Evolutionary conservation across 192 early-diverging fungal genomes (phyloP), one percentile per base, ranked within the genome.

Genomic region (Linderina pennispora): DNA sequence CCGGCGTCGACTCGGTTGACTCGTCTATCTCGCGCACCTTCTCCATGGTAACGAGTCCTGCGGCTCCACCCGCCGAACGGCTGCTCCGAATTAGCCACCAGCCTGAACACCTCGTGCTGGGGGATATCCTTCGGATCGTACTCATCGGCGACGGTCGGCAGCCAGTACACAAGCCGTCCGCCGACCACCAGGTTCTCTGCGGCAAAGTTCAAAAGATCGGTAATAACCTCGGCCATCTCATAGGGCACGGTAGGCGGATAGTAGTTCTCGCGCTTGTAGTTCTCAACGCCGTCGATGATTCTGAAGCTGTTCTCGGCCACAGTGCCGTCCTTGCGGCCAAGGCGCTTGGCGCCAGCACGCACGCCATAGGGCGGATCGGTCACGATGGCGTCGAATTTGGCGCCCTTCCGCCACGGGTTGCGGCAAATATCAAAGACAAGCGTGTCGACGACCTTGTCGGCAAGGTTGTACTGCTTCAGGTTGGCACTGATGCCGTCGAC

Each of bases 361-460:
- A 99, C 96, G 51, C 96, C 94, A 61, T 99, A 95, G 23, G 94
- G 94, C 17, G 94, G 69, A 73, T 94, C 96, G 0, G 89, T 93
- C 2, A 97, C 86, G 25, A 97, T 97, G 5, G 91, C 91, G 66
- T 97, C 94, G 60, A 90, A 84, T 62, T 77, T 69, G 10, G 66
- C 43, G 4, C 53, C 61, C 8, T 43, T 15, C 5, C 89, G 64
- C 86, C 87, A 93, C 1, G 94, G 91, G 32, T 89, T 81, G 40
- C 87, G 91, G 35, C 85, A 80, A 9, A 93, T 77, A 69, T 97
- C 94, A 70, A 83, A 86, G 1, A 92, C 87, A 8, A 90, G 62
- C 0, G 81, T 84, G 46, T 86, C 96, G 35, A 99, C 41, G 3
- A 99, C 86, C 10, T 80, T 72, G 6, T 62, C 70, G 5, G 59